Conservation (phyloP, 768 basidiomycete species). For the Tulasnella calospora region DNA sequence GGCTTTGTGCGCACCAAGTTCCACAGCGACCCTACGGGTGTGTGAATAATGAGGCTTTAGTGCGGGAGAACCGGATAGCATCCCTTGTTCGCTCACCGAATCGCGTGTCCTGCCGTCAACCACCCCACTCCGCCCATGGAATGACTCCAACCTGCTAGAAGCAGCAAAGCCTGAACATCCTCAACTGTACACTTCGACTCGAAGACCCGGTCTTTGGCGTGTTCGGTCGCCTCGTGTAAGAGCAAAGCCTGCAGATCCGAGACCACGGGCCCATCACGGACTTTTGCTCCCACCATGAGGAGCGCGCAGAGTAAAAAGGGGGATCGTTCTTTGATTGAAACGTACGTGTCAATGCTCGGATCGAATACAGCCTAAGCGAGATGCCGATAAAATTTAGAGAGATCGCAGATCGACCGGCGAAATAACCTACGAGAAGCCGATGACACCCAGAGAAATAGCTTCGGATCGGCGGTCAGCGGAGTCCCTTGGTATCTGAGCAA, state of each 20-base stretch:
- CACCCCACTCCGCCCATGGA: conserved; percentile 33
- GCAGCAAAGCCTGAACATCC: conserved; percentile 39
- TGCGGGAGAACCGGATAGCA: conserved; percentile 16
- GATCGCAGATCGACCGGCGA: neutral
- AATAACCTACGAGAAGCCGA: conserved; percentile 25
- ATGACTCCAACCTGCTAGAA: conserved; percentile 39
- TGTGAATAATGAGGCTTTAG: conserved; percentile 5
- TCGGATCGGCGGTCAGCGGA: conserved; percentile 2
- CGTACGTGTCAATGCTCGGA: conserved; percentile 27
- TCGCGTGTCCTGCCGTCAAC: conserved; percentile 41
- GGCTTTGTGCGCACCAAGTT: conserved; percentile 40
- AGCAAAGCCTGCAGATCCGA: conserved; percentile 26
- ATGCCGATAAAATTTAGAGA: neutral
- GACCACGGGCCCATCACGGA: conserved; percentile 26
- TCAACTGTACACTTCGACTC: conserved; percentile 33
- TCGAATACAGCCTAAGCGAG: conserved; percentile 27
- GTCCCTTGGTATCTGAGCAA: neutral
- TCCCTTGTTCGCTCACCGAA: conserved; percentile 35
- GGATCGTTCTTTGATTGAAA: conserved; percentile 24
- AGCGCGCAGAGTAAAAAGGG: conserved; percentile 28
- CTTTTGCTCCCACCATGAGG: conserved; percentile 30
- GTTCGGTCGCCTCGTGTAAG: conserved; percentile 22
- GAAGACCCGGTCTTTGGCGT: conserved; percentile 25
- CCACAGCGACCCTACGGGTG: conserved; percentile 30
- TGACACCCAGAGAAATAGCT: conserved; percentile 30